Evolutionary conservation across 2,329 filamentous ascomycete genomes (phyloP).

Genomic region (Aspergillus sp.): DNA sequence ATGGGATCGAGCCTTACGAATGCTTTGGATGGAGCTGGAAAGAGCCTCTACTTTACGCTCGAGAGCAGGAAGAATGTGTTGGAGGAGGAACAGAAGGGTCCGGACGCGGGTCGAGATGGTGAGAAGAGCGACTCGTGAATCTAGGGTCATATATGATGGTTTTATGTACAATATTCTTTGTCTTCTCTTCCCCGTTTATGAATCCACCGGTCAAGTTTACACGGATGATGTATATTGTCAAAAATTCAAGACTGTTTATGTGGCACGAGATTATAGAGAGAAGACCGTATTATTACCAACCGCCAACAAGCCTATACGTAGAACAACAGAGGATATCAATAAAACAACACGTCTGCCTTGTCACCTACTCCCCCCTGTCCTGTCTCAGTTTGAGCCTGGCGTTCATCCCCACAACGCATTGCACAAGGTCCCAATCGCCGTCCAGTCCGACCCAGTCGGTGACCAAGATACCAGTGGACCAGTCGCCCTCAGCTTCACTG

Average conservation of each 20-base stretch:
- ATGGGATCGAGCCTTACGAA: conserved; percentile 69
- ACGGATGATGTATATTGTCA: conserved; percentile 15
- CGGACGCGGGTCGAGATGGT: conserved; percentile 11
- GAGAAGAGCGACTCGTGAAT: conserved; percentile 28
- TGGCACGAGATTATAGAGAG: not conserved
- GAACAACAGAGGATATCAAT: conserved; percentile 1
- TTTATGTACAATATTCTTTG: conserved; percentile 28
- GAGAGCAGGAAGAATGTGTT: conserved; percentile 74
- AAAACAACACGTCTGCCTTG: conserved; percentile 4
- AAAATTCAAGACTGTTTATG: conserved; percentile 8
- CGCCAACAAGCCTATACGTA: not conserved
- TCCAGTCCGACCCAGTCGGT: conserved; percentile 86
- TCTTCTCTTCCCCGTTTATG: not conserved
- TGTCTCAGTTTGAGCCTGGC: conserved; percentile 45
- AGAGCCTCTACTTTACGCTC: conserved; percentile 78
- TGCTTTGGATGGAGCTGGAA: conserved; percentile 69
- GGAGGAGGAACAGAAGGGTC: conserved; percentile 57
- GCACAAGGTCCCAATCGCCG: conserved; percentile 84
- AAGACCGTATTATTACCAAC: not conserved
- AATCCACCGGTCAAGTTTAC: conserved; percentile 1
- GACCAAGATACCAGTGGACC: conserved; percentile 76
- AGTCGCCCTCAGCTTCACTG: conserved; percentile 53
- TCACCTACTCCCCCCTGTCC: conserved; percentile 7
- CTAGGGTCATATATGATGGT: conserved; percentile 8
- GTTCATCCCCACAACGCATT: conserved; percentile 88